Evolutionary conservation across 108 stramenopile genomes (phyloP).

Genomic region (Nitzschia palea): DNA sequence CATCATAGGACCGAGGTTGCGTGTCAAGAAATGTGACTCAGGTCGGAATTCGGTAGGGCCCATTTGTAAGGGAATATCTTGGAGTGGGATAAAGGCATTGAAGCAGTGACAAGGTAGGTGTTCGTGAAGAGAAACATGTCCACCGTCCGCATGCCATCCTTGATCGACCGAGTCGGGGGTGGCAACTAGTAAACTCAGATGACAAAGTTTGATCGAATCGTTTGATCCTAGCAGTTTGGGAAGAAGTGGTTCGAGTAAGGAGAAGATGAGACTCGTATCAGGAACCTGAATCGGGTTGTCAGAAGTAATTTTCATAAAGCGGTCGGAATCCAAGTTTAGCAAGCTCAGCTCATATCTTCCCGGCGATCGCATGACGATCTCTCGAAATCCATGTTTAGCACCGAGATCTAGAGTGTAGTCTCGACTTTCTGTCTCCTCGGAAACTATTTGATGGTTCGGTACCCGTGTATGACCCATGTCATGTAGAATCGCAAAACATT

Average conservation of each 20-base stretch:
- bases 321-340: conserved; percentile 6
- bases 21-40: conserved; percentile 62
- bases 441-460: neutral
- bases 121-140: conserved; percentile 42
- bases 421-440: neutral
- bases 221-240: conserved; percentile 6
- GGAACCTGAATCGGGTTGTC: neutral
- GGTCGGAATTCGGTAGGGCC: conserved; percentile 81
- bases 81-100: conserved; percentile 73
- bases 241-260: neutral
- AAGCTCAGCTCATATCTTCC: conserved; percentile 69
- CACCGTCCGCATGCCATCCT: conserved; percentile 79
- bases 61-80: conserved; percentile 38
- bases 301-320: neutral
- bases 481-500: conserved; percentile 16
- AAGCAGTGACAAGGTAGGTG: conserved; percentile 61
- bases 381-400: conserved; percentile 57
- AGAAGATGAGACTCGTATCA: conserved; percentile 4
- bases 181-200: conserved; percentile 60
- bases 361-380: conserved; percentile 74
- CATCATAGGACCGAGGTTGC: conserved; percentile 63
- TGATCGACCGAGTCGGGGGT: conserved; percentile 62
- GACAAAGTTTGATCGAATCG: conserved; percentile 4
- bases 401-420: conserved; percentile 38
- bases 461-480: conserved; percentile 8